Base-by-base conservation (phyloP, 1,284 basidiomycete species). In the Cystobasidiaceae sp. region DNA sequence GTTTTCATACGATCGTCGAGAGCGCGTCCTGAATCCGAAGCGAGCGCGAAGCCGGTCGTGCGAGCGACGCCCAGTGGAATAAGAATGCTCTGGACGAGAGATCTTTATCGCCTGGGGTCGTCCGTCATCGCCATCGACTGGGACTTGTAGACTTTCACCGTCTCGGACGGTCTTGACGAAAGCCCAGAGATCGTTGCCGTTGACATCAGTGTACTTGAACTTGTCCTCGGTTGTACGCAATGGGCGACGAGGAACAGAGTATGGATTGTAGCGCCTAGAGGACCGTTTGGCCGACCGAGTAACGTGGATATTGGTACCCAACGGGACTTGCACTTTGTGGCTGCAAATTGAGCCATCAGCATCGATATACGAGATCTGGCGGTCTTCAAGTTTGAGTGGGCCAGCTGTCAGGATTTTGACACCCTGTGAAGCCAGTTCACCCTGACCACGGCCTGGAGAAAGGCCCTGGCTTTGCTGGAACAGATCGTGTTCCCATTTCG, bases 121-220 rank as follows among this genome's bases (percentile, higher is more conserved):
- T 25, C 25, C 51, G 2, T 41, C 34, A 4, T 5, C 21, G n/a
- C 33, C 30, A 7, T 15, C n/a, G 21, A 55, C 19, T 13, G 43
- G 33, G 5, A 55, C 51, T 27, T 41, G 33, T 9, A 30, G 19
- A 3, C 21, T 19, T 9, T 55, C 37, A 23, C 19, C 19, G 17
- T 55, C 23, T 25, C 33, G 33, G 2, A 41, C 33, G 6, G 51
- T 55, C 23, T 39, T 41, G 4, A 55, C 51, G 34, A 15, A 55
- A 11, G 51, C 51, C 51, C 51, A 55, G 7, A 55, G 34, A 41
- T 55, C 51, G 17, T 39, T 55, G 11, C 51, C 51, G 13, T 55
- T 41, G 15, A 19, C 43, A 23, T 55, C 51, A 8, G 51, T 55
- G 21, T 41, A 55, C 25, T 55, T 55, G 51, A 55, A 55, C 34